Percentiles rank a stretch among this genome's conserved stretches.
Conservation (phyloP, 306 rosid genomes). For the Trifolium fragiferum region DNA sequence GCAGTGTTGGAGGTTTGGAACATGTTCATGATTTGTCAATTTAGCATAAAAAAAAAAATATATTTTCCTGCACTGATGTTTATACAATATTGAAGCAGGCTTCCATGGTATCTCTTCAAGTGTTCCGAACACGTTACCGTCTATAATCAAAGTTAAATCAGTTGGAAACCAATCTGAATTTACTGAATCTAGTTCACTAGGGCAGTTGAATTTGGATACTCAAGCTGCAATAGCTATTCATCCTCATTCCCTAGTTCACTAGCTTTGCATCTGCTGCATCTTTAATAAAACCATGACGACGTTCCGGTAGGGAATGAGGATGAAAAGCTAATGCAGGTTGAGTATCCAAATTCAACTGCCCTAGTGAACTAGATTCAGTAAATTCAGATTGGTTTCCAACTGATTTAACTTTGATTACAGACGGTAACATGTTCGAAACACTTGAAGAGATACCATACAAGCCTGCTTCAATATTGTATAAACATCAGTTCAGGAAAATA, state of each 20-base stretch:
- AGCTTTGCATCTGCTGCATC: neutral
- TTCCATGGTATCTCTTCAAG: constrained; percentile 53
- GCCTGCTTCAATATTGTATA: constrained; percentile 33
- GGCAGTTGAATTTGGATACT: constrained; percentile 38
- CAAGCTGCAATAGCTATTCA: constrained; percentile 48
- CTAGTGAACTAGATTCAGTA: constrained; percentile 35
- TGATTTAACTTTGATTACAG: constrained; percentile 35
- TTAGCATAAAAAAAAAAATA: too few relatives aligned
- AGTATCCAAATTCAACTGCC: constrained; percentile 38
- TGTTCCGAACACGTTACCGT: constrained; percentile 47
- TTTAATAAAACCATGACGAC: constrained; percentile 43
- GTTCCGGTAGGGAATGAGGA: constrained; percentile 63
- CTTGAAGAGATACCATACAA: constrained; percentile 53
- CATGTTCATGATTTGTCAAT: too few relatives aligned
- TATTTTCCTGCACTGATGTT: constrained; percentile 16
- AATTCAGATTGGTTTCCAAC: constrained; percentile 42
- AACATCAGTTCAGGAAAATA: constrained; percentile 17
- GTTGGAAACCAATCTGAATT: constrained; percentile 42
- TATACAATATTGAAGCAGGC: constrained; percentile 33
- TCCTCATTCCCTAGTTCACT: constrained; percentile 49
- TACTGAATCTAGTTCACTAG: constrained; percentile 35
- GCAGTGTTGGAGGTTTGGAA: constrained; percentile 78
- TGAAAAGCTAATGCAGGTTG: constrained; percentile 47
- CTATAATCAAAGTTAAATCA: constrained; percentile 36
- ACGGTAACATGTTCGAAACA: constrained; percentile 46